Base-by-base conservation (phyloP, 1,284 basidiomycete genomes). In the Peniophora sp. region DNA sequence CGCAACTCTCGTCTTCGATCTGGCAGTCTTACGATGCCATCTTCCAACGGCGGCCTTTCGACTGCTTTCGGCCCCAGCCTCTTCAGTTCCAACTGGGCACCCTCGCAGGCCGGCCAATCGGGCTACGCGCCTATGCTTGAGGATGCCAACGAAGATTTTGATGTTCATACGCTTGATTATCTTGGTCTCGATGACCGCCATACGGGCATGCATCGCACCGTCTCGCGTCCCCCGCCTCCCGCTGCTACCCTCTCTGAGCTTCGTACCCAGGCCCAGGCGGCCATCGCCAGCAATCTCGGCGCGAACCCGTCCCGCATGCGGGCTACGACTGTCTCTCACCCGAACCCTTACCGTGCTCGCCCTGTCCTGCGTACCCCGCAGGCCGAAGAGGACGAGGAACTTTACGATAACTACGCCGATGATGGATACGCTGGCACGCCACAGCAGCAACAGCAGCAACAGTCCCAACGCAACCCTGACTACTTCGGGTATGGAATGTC, bases 101-200 rank as follows among this genome's bases (percentile, higher is more conserved):
- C 88, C 34, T 79, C 81, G 14, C 38, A 20, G n/a, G 34, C 55
- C 44, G 69, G 75, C 58, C 84, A 79, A 60, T 73, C 74, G 35
- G 69, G 68, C 51, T 77, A 78, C 22, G 79, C 84, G 57, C 74
- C 83, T 38, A 73, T 81, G 56, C 69, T 90, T 57, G 88, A 91
- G 53, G 87, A 89, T 61, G 85, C 85, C n/a, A 78, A 73, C 25
- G 92, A 95, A 55, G 89, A 94, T 52, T 90, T 92, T 65, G 89
- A 93, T 63, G 89, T 94, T 48, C 89, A 92, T 62, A 97, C 94
- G 23, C 78, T 97, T 56, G 93, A 95, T 67, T 97, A 97, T 65
- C 86, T 97, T 49, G 94, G 94, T 45, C 77, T 97, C 58, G 94
- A 94, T 59, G 89, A 92, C 55, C 72, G 50, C 23, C 48, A 53